Evolutionary conservation across 352 stramenopile genomes (phyloP), one percentile per base, ranked within the genome.

Genomic region (Chrysophaeum taylorii): DNA sequence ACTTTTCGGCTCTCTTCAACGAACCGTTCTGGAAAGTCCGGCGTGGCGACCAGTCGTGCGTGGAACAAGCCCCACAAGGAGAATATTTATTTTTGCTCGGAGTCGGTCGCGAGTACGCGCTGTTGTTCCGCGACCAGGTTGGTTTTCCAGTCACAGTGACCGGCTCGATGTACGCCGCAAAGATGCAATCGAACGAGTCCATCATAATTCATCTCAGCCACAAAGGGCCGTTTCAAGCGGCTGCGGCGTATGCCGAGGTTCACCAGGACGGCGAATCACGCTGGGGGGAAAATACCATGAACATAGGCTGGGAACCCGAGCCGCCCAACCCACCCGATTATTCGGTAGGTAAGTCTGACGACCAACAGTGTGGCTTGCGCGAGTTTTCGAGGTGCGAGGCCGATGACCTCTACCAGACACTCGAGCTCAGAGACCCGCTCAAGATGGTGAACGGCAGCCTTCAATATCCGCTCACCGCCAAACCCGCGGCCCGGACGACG

Each of bases 211-310:
- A 57, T 29, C 37, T 73, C 25, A 73, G 41, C 69, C 67, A 71
- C n/a, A 73, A 73, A 45, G 60, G 60, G 41, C 69, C 69, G 15
- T 73, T 70, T 41, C 60, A 70, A 43, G 48, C 67, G 25, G 60
- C 69, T 2, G 21, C 54, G 25, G 57, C 31, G 21, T 64, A 60
- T 33, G 38, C 7, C 18, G 67, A 57, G 5, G 33, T 37, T 43
- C 50, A 25, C 15, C 54, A 60, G 36, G n/a, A 42, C 18, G 29
- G 36, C 29, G 38, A 36, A 29, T 31, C 18, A 1, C 41, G 33
- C 23, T 42, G 37, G 43, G 69, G 69, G 1, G 69, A 73, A 61
- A 54, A 73, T 33, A 57, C 38, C 7, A 35, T 68, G 12, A 68
- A n/a, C 35, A 73, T 71, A 42, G 69, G 69, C 41, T 73, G 69